Base-by-base conservation (phyloP, 345 rosid species). In the Schrenkiella parvula region DNA sequence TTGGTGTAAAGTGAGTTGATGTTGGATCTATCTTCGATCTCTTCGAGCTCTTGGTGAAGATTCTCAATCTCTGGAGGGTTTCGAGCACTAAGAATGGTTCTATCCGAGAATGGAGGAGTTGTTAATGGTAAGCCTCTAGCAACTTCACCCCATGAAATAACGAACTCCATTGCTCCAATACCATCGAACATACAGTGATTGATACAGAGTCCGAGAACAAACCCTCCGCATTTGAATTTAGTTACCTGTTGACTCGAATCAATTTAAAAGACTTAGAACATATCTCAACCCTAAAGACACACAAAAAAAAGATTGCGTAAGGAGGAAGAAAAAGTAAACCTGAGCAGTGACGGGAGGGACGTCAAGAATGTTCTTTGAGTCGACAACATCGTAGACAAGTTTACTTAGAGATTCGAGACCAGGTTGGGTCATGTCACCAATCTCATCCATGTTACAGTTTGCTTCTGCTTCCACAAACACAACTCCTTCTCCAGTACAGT, bases 291-390 rank as follows among this genome's bases (percentile, higher is more conserved):
- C 47, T 37, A 70, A 50, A n/a, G n/a, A n/a, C n/a, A n/a, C n/a
- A 11, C 25, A 47, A 15, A 10, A 12, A 22, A 38, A 60, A 34
- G 43, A 29, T 42, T 53, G 15, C 73, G 44, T 72, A 60, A 53
- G 25, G 54, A 52, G 25, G 46, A 78, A 60, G 73, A n/a, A 51
- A 34, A 69, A 29, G 6, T 25, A 67, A 37, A 93, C 98, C 96
- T 93, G 95, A 84, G 97, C 97, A 0, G 85, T 82, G 13, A 93
- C 83, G 70, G 88, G 98, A 73, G 98, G 98, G 35, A 88, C 85
- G 53, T 93, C 89, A n/a, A 93, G 85, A 55, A 93, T 86, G 76
- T 85, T 93, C 46, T 83, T 87, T 5, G 98, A 93, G 21, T 83
- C 93, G 32, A 86, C 96, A 69, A 93, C 79, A 65, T 88, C 88